phyloP scores from a whole-genome alignment of 192 early-diverging fungal genomes.

The Backusella mclennaniae region DNA sequence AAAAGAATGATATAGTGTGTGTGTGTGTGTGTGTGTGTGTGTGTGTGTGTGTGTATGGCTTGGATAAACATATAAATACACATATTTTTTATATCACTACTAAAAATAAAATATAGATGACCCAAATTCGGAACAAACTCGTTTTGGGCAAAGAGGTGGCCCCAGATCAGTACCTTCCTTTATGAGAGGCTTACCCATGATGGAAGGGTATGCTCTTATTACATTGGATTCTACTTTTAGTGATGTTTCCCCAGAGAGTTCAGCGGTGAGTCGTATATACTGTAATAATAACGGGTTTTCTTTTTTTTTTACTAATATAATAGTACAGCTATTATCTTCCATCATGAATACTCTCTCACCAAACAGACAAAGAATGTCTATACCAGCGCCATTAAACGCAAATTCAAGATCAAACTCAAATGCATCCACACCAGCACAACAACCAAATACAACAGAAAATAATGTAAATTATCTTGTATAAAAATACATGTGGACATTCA shows the following conservation, averaged over 20 bases:
- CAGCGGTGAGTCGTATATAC: conserved; percentile 13
- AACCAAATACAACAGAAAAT: neutral
- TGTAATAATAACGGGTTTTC: no score
- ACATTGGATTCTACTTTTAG: conserved; percentile 25
- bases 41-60: neutral
- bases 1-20: neutral
- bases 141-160: neutral
- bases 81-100: neutral
- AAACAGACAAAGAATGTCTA: neutral
- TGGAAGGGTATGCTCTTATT: conserved; percentile 39
- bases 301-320: neutral
- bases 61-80: no score
- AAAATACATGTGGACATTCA: no score
- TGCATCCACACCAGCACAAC: neutral
- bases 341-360: neutral
- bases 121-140: conserved; percentile 10
- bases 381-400: neutral
- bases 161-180: neutral
- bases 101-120: conserved; percentile 17
- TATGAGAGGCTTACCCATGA: conserved; percentile 20
- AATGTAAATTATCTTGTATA: neutral
- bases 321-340: neutral
- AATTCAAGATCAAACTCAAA: neutral
- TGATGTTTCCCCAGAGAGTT: conserved; percentile 14
- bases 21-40: no score